These are phyloP conservation scores for Erigeron canadensis DNA, from an alignment of 129 eudicot species.

Conservation along the genomic window DNA sequence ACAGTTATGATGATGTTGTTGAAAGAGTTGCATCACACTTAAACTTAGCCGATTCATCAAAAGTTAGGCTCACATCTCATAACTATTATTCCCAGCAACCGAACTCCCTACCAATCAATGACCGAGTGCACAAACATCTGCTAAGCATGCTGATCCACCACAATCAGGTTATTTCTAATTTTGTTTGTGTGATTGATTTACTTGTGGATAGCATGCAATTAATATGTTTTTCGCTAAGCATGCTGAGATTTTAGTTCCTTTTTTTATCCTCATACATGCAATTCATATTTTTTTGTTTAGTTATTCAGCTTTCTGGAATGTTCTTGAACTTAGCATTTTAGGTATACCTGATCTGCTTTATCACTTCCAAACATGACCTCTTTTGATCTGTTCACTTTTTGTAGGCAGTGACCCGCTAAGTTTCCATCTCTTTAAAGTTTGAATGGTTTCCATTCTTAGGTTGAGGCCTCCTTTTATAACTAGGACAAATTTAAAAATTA, in stretches of 20 bases:
- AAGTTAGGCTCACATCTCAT: constrained; percentile 86
- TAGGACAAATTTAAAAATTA: background rate
- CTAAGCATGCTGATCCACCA: constrained; percentile 76
- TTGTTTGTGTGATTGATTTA: background rate
- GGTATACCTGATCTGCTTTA: too few relatives aligned
- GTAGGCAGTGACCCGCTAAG: too few relatives aligned
- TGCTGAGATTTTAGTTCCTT: too few relatives aligned
- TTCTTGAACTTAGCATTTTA: too few relatives aligned
- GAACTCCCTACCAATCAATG: constrained; percentile 75
- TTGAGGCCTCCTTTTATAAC: background rate
- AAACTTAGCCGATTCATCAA: constrained; percentile 66
- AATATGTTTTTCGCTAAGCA: too few relatives aligned
- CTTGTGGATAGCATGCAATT: constrained; percentile 4
- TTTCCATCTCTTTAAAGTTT: background rate
- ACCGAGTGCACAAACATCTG: constrained; percentile 62
- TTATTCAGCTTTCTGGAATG: too few relatives aligned
- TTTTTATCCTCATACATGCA: too few relatives aligned
- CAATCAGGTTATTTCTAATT: constrained; percentile 59
- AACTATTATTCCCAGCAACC: constrained; percentile 91
- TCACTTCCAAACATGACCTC: too few relatives aligned
- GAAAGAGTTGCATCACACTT: constrained; percentile 67
- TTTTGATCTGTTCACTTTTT: too few relatives aligned
- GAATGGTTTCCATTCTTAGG: background rate
- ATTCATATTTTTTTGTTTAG: background rate
- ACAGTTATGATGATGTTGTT: constrained; percentile 81